These are phyloP conservation scores for Mycena chlorophos DNA, from an alignment of 768 basidiomycete species.

Conservation along the genomic window DNA sequence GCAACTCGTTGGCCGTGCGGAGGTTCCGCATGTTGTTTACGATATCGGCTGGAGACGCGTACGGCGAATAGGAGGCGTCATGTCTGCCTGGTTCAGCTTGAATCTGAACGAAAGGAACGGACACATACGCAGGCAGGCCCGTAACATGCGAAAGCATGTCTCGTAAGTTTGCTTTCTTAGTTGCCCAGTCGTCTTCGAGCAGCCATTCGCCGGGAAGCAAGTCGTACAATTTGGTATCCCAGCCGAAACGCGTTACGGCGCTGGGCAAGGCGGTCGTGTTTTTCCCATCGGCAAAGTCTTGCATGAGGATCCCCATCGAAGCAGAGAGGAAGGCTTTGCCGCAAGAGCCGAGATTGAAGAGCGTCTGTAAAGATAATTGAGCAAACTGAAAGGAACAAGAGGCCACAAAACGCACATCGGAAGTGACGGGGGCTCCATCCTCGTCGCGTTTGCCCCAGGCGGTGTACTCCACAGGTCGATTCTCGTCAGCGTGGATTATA, in stretches of 20 bases:
- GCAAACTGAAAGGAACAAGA: not conserved
- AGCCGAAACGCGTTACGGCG: constrained; percentile 31
- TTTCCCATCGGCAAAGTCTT: constrained; percentile 37
- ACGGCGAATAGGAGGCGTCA: constrained; percentile 27
- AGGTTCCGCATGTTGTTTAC: constrained; percentile 29
- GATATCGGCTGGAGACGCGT: constrained; percentile 27
- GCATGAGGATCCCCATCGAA: constrained; percentile 42
- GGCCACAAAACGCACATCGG: constrained; percentile 31
- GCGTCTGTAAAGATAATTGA: constrained; percentile 29
- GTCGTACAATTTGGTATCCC: constrained; percentile 38
- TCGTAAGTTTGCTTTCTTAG: constrained; percentile 32
- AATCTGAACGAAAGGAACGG: not conserved
- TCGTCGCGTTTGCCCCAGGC: constrained; percentile 39
- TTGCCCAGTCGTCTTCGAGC: constrained; percentile 43
- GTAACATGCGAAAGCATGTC: constrained; percentile 40
- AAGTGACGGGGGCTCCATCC: constrained; percentile 30
- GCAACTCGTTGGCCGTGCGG: constrained; percentile 32
- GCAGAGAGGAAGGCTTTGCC: constrained; percentile 43
- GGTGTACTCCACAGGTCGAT: constrained; percentile 31
- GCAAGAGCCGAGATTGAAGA: constrained; percentile 38
- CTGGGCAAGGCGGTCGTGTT: constrained; percentile 37
- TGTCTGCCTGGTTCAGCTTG: constrained; percentile 25
- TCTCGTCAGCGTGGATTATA: no score
- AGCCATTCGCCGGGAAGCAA: constrained; percentile 42
- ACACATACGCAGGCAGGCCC: constrained; percentile 34